Evolutionary conservation across 345 rosid species (phyloP).

Genomic region (Salix udensis): DNA sequence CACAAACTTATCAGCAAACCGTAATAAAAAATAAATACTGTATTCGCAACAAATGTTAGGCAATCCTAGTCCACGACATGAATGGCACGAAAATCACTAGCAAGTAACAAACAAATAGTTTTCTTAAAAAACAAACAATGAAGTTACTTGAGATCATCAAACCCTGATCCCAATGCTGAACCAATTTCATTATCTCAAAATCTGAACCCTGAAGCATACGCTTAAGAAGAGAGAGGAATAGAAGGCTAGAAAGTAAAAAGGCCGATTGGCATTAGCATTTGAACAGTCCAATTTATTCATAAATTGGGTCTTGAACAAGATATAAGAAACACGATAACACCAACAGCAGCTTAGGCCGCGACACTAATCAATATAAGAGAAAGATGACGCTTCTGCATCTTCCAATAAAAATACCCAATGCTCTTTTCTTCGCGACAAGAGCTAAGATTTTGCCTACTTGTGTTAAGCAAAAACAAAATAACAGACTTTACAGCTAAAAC

Average conservation of each 20-base stretch:
- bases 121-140: not conserved
- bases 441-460: not conserved
- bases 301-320: not conserved
- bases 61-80: too few species aligned
- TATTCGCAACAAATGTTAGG: too few species aligned
- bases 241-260: not conserved
- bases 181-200: not conserved
- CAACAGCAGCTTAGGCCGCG: not conserved
- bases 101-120: not conserved
- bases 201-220: not conserved
- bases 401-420: not conserved
- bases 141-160: not conserved
- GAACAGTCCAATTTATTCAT: not conserved
- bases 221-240: not conserved
- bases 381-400: not conserved
- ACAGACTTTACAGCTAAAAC: not conserved
- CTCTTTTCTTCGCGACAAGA: not conserved
- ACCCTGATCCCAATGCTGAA: not conserved
- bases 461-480: not conserved
- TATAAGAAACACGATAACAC: not conserved
- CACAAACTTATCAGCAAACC: not conserved
- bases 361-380: not conserved
- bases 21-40: too few species aligned
- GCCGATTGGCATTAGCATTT: not conserved
- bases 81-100: not conserved